phyloP scores from a whole-genome alignment of 2,329 filamentous ascomycete species.

The Eutypella sp. region DNA sequence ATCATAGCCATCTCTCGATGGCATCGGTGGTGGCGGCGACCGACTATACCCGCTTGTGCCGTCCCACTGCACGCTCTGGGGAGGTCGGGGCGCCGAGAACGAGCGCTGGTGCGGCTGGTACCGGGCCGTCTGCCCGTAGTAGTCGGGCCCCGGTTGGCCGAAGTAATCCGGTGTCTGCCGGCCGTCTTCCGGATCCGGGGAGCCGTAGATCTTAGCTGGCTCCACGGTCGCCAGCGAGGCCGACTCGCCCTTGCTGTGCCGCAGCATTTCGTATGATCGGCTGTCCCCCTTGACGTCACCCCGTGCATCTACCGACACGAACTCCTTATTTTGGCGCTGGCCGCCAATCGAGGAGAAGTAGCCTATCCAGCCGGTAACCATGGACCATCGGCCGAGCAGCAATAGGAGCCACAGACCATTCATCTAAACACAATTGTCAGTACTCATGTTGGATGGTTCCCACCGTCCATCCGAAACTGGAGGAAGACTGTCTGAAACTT shows the following conservation, averaged over 20 bases:
- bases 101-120: constrained; percentile 52
- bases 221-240: constrained; percentile 46
- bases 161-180: constrained; percentile 36
- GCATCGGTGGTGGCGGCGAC: constrained; percentile 20
- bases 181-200: constrained; percentile 27
- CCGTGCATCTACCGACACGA: constrained; percentile 80
- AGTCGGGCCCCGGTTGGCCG: neutral
- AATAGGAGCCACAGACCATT: constrained; percentile 83
- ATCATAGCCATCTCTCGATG: constrained; percentile 23
- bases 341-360: constrained; percentile 47
- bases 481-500: constrained; percentile 30
- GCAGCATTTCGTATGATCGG: constrained; percentile 79
- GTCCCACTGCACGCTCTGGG: constrained; percentile 39
- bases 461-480: neutral
- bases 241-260: constrained; percentile 42
- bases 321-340: constrained; percentile 62
- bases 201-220: constrained; percentile 31
- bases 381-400: constrained; percentile 76
- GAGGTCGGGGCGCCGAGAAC: constrained; percentile 51
- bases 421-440: constrained; percentile 45
- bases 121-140: constrained; percentile 40
- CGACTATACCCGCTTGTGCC: constrained; percentile 35
- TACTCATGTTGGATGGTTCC: constrained; percentile 9
- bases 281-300: constrained; percentile 55
- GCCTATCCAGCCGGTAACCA: constrained; percentile 79